Conservation (phyloP, 2,329 filamentous ascomycete species). For the Tolypocladium pustulatum region DNA sequence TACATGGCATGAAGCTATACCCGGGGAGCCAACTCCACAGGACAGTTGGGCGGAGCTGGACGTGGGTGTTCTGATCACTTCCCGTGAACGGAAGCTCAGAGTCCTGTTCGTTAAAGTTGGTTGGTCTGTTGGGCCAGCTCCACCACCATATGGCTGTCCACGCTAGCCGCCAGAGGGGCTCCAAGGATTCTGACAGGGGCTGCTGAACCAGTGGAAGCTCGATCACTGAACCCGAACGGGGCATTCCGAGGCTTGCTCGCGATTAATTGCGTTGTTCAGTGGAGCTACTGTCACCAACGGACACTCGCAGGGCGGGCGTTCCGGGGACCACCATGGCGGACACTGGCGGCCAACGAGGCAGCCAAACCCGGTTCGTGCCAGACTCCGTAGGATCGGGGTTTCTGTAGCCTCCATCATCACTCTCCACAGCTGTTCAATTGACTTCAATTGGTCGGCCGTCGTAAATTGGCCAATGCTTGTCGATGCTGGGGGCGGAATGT, state of each 20-base stretch:
- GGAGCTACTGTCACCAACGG: neutral
- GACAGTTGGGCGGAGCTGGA: neutral
- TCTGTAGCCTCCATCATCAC: neutral
- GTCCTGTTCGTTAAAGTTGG: neutral
- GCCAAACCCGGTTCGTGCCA: neutral
- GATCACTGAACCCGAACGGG: neutral
- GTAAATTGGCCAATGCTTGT: neutral
- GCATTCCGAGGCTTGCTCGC: neutral
- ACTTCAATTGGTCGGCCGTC: neutral
- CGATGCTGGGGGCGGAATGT: neutral
- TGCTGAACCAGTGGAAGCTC: neutral
- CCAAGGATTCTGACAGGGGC: neutral
- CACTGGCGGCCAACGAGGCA: neutral
- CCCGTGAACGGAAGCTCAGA: neutral
- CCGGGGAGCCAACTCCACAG: neutral
- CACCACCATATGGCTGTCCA: neutral
- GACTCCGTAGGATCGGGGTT: neutral
- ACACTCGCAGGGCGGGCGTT: neutral
- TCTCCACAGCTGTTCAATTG: neutral
- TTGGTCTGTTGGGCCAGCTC: neutral
- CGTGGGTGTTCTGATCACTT: neutral
- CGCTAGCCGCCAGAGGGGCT: neutral
- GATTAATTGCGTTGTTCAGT: neutral
- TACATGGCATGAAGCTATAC: neutral
- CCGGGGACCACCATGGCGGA: no score